Evolutionary conservation across 305 asterid genomes (phyloP).

Genomic region (Solanum aculeatissimum): DNA sequence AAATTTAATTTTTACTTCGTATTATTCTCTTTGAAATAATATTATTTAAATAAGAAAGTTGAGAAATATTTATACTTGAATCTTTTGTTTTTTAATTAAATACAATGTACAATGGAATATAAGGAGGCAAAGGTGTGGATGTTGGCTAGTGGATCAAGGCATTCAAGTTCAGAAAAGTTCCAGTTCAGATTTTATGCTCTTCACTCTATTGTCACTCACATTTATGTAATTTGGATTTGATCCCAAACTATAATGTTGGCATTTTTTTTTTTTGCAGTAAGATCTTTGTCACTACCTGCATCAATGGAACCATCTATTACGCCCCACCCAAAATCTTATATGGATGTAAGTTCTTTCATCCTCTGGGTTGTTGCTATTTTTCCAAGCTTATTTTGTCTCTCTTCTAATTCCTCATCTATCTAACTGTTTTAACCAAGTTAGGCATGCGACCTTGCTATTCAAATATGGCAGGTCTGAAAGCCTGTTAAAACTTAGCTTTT

Average conservation of each 20-base stretch:
- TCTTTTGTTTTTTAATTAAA: background rate
- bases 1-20: background rate
- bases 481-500: background rate
- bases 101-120: background rate
- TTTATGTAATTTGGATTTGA: background rate
- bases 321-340: slow-evolving; percentile 79
- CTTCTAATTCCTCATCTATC: background rate
- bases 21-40: background rate
- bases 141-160: background rate
- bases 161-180: background rate
- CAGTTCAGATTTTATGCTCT: background rate
- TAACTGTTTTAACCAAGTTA: background rate
- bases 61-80: background rate
- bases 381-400: background rate
- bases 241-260: background rate
- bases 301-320: slow-evolving; percentile 53
- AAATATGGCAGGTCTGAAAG: background rate
- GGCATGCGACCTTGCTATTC: background rate
- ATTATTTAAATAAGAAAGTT: background rate
- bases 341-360: slow-evolving; percentile 43
- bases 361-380: background rate
- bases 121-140: background rate
- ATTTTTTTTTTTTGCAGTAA: slow-evolving; percentile 30
- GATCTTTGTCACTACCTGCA: slow-evolving; percentile 56
- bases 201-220: background rate